Evolutionary conservation across 2,329 filamentous ascomycete genomes (phyloP).

Genomic region (Colletotrichum sp.): DNA sequence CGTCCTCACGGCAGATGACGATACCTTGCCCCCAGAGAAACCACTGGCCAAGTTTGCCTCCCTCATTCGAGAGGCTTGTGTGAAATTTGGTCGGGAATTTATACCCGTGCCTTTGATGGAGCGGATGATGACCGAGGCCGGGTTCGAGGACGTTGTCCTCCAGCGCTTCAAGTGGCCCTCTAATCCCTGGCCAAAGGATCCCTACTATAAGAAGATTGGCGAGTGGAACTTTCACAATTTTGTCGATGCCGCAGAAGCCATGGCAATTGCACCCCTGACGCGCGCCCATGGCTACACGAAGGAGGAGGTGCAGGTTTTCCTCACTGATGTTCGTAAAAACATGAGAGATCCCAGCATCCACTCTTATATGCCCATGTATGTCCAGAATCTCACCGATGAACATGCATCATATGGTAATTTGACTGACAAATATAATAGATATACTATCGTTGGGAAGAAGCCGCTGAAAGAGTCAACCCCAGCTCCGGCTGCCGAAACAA

Average conservation of each 20-base stretch:
- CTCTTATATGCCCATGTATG: constrained; percentile 31
- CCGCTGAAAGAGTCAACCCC: too few relatives aligned
- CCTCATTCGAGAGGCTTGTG: constrained; percentile 2
- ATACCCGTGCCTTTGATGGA: constrained; percentile 24
- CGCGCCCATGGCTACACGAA: constrained; percentile 30
- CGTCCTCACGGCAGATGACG: constrained; percentile 44
- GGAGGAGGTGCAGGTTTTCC: constrained; percentile 34
- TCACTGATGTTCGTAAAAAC: constrained; percentile 33
- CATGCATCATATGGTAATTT: too few relatives aligned
- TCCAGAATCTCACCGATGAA: too few relatives aligned
- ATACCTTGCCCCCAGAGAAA: constrained; percentile 28
- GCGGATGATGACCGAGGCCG: constrained; percentile 27
- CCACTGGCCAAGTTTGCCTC: constrained; percentile 26
- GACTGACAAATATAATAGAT: too few relatives aligned
- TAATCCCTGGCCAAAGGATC: constrained; percentile 35
- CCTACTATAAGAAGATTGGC: constrained; percentile 33
- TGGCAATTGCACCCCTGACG: constrained; percentile 37
- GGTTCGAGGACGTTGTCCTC: constrained; percentile 35
- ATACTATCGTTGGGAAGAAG: too few relatives aligned
- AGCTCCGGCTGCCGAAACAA: too few relatives aligned
- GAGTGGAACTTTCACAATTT: constrained; percentile 27
- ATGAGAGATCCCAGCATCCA: constrained; percentile 32
- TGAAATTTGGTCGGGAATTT: constrained; percentile 29
- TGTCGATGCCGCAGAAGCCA: constrained; percentile 33
- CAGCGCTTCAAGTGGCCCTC: constrained; percentile 32